Evolutionary conservation across 2,329 filamentous ascomycete genomes (phyloP).

Genomic region (Colletotrichum magnum): DNA sequence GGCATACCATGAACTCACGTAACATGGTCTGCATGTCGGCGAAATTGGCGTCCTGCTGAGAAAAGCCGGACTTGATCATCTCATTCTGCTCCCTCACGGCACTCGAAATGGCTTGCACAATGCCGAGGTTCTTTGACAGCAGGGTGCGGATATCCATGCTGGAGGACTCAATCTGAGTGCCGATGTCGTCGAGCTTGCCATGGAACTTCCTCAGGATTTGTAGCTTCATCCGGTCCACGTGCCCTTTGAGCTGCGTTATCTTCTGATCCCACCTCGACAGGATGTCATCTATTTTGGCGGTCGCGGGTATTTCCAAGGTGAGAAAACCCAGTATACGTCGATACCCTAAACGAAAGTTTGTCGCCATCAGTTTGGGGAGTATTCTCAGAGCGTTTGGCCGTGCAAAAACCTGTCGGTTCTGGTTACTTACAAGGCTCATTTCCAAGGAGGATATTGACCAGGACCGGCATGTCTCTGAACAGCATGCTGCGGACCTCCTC

Average conservation of each 20-base stretch:
- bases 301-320: neutral
- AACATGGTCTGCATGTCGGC: neutral
- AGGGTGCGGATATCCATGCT: neutral
- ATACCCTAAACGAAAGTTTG: neutral
- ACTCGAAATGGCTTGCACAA: neutral
- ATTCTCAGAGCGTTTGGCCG: neutral
- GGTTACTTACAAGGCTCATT: slow-evolving; percentile 1
- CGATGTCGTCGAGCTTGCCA: neutral
- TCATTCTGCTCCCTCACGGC: neutral
- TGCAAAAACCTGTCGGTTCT: neutral
- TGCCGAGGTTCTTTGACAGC: neutral
- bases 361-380: neutral
- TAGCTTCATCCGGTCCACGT: slow-evolving; percentile 1
- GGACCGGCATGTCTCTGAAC: neutral
- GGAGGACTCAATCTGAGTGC: neutral
- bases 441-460: slow-evolving; percentile 1
- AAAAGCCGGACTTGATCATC: neutral
- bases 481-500: neutral
- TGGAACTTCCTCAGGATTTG: neutral
- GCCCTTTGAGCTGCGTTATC: neutral
- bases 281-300: neutral
- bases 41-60: neutral
- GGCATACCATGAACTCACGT: neutral
- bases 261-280: neutral
- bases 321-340: neutral